A percentile compares a stretch with the other conserved stretches of the same genome.
These are phyloP conservation scores for Mentha longifolia DNA, from an alignment of 257 asterid species.

Conservation along the genomic window DNA sequence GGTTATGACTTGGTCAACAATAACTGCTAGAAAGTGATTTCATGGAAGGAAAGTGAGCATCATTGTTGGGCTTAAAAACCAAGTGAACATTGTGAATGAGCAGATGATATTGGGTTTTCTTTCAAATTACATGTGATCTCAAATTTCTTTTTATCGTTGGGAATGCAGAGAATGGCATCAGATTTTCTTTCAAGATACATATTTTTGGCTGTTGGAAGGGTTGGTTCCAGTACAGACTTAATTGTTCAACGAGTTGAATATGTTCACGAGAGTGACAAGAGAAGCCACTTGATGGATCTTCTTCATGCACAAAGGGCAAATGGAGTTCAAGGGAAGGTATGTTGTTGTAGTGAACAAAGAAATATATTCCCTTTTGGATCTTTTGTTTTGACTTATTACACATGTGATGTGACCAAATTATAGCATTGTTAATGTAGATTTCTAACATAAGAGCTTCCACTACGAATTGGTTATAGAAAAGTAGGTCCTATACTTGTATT, in stretches of 20 bases:
- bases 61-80: neutral
- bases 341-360: conserved; percentile 19
- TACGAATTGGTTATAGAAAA: neutral
- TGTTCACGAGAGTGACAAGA: conserved; percentile 79
- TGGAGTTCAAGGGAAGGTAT: conserved; percentile 68
- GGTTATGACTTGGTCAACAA: neutral
- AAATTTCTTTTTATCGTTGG: conserved; percentile 27
- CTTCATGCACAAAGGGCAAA: conserved; percentile 75
- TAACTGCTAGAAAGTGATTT: neutral
- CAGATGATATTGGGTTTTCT: neutral
- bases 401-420: neutral
- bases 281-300: conserved; percentile 88
- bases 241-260: conserved; percentile 82
- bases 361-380: neutral
- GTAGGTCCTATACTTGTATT: no score
- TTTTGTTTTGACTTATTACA: conserved; percentile 7
- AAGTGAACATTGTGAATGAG: neutral
- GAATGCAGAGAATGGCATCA: conserved; percentile 84
- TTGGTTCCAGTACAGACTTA: conserved; percentile 89
- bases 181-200: conserved; percentile 85
- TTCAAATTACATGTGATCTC: conserved; percentile 5
- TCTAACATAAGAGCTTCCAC: neutral
- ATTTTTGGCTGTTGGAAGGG: conserved; percentile 88
- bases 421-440: neutral
- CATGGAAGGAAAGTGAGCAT: neutral